Evolutionary conservation across 352 stramenopile species (phyloP).

Genomic region (Phytophthora cajani): DNA sequence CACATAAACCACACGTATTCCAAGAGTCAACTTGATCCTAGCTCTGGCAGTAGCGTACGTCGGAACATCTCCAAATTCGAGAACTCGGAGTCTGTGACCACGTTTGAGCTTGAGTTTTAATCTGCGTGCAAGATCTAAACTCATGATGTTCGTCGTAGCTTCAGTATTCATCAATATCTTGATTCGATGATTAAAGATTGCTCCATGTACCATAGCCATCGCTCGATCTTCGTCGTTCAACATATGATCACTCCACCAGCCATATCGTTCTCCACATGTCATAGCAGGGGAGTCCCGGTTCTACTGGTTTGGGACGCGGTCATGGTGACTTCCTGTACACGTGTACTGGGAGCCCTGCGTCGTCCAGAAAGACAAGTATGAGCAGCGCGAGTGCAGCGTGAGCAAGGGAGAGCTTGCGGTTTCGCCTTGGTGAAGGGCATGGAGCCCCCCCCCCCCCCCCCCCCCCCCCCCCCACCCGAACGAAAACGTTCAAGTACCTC

Average conservation of each 20-base stretch:
- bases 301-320: no score
- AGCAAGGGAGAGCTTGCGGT: no score
- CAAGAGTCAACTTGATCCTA: constrained; percentile 37
- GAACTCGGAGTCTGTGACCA: constrained; percentile 2
- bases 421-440: no score
- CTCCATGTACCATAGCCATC: background rate
- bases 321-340: no score
- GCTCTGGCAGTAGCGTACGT: constrained; percentile 23
- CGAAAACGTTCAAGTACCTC: no score
- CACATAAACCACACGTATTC: constrained; percentile 24
- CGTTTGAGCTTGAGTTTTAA: constrained; percentile 21
- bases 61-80: constrained; percentile 17
- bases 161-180: constrained; percentile 28
- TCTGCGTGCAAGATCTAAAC: constrained; percentile 32
- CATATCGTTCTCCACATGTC: constrained; percentile 12
- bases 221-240: background rate
- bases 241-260: constrained; percentile 18
- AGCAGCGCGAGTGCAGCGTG: no score
- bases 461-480: no score
- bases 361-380: no score
- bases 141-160: constrained; percentile 32
- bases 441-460: no score
- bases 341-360: no score
- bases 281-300: background rate
- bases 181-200: constrained; percentile 2